Evolutionary conservation across 768 basidiomycete genomes (phyloP).

Genomic region (Lactarius tabidus): DNA sequence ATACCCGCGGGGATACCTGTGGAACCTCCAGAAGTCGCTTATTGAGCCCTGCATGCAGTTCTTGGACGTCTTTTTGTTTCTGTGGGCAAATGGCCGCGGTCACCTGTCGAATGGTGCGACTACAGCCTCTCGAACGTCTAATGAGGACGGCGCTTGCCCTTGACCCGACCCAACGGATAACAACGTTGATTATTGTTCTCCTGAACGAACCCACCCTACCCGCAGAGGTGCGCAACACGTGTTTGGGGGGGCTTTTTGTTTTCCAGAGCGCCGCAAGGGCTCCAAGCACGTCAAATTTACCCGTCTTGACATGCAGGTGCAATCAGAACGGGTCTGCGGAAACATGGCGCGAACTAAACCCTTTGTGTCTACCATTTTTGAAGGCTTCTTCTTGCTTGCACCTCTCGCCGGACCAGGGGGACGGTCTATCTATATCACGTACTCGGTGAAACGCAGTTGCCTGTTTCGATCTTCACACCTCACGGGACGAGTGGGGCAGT

Average conservation of each 20-base stretch:
- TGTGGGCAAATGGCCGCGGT: slow-evolving; percentile 20
- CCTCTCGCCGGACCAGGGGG: slow-evolving; percentile 16
- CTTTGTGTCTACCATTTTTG: slow-evolving; percentile 24
- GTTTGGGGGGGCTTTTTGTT: slow-evolving; percentile 12
- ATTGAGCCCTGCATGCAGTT: slow-evolving; percentile 15
- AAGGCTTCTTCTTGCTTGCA: slow-evolving; percentile 6
- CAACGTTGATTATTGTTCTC: slow-evolving; percentile 20
- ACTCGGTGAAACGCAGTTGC: slow-evolving; percentile 18
- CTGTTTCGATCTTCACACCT: slow-evolving; percentile 8
- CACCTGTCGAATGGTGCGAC: slow-evolving; percentile 11
- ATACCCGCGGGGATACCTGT: slow-evolving; percentile 23
- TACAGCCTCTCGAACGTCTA: slow-evolving; percentile 11
- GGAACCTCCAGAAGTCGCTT: slow-evolving; percentile 13
- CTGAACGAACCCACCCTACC: slow-evolving; percentile 13
- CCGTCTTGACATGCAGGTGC: slow-evolving; percentile 17
- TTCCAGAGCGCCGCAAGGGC: slow-evolving; percentile 22
- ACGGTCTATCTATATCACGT: slow-evolving; percentile 21
- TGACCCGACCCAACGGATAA: slow-evolving; percentile 19
- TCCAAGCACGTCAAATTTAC: slow-evolving; percentile 24
- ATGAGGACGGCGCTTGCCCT: slow-evolving; percentile 17
- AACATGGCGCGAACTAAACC: slow-evolving; percentile 19
- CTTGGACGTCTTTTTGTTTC: slow-evolving; percentile 24
- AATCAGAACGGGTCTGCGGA: slow-evolving; percentile 20
- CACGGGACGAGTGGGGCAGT: slow-evolving; percentile 4
- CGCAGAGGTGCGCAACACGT: slow-evolving; percentile 18